phyloP scores from a whole-genome alignment of 2,329 filamentous ascomycete genomes.

The Plenodomus biglobosus region DNA sequence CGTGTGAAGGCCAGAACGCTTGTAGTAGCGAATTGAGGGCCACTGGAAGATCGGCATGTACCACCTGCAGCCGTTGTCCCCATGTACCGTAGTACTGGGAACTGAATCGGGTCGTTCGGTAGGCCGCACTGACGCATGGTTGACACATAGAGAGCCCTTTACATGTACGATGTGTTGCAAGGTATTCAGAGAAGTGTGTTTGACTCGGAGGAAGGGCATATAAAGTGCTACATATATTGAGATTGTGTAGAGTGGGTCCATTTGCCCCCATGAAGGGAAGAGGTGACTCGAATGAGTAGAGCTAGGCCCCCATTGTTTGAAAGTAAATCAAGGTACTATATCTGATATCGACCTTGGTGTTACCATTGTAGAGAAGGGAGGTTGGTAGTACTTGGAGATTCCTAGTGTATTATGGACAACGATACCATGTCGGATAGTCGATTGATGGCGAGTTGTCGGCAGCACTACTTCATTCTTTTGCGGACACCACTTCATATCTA shows the following conservation, averaged over 20 bases:
- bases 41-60: not conserved
- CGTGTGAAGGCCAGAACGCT: too few species aligned
- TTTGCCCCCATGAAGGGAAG: not conserved
- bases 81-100: not conserved
- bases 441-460: not conserved
- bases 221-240: not conserved
- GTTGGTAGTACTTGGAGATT: too few species aligned
- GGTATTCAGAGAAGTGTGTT: not conserved
- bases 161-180: not conserved
- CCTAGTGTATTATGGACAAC: not conserved
- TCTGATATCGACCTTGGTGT: too few species aligned
- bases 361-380: too few species aligned
- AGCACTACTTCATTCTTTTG: not conserved
- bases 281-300: too few species aligned
- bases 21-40: too few species aligned
- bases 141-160: not conserved
- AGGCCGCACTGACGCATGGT: not conserved
- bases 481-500: not conserved
- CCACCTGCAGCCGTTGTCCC: not conserved
- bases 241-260: not conserved
- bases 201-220: not conserved
- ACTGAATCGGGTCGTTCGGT: not conserved
- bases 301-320: too few species aligned
- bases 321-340: too few species aligned
- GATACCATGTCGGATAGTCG: not conserved